A percentile compares a stretch with the other conserved stretches of the same genome.
These are phyloP conservation scores for Pleurotus platypus DNA, from an alignment of 768 basidiomycete genomes.

Conservation along the genomic window DNA sequence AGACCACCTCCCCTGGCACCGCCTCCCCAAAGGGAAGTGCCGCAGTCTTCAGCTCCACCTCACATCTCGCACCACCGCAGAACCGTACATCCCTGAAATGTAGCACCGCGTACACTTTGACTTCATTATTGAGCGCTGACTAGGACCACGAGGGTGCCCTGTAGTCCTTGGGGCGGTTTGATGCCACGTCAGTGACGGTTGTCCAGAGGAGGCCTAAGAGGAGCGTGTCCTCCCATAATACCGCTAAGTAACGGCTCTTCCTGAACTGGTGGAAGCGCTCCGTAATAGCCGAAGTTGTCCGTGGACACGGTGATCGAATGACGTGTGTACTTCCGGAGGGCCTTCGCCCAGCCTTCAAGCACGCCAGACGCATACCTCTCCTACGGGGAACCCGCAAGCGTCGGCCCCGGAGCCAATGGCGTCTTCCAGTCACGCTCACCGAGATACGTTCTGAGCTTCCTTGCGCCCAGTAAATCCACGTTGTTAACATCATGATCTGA, in stretches of 20 bases:
- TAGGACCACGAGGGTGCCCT: constrained; percentile 1
- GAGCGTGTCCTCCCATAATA: background rate
- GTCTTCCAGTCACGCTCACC: background rate
- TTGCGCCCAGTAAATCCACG: too few relatives aligned
- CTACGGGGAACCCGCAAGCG: background rate
- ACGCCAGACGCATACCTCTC: background rate
- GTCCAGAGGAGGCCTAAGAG: background rate
- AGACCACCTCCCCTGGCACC: too few relatives aligned
- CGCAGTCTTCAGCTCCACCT: background rate
- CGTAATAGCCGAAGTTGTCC: background rate
- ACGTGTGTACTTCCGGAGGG: background rate
- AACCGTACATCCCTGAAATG: background rate
- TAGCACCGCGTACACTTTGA: background rate
- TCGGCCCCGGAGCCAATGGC: background rate
- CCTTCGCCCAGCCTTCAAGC: background rate
- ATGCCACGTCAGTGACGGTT: background rate
- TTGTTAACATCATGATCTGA: too few relatives aligned
- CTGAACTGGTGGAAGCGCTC: background rate
- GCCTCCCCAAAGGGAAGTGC: too few relatives aligned
- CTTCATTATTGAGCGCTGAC: background rate
- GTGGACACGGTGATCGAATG: background rate
- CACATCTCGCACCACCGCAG: background rate
- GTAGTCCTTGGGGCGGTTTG: background rate
- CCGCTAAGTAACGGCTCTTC: background rate
- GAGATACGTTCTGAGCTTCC: background rate